Conservation (phyloP, 345 rosid genomes). For the Pistacia atlantica region DNA sequence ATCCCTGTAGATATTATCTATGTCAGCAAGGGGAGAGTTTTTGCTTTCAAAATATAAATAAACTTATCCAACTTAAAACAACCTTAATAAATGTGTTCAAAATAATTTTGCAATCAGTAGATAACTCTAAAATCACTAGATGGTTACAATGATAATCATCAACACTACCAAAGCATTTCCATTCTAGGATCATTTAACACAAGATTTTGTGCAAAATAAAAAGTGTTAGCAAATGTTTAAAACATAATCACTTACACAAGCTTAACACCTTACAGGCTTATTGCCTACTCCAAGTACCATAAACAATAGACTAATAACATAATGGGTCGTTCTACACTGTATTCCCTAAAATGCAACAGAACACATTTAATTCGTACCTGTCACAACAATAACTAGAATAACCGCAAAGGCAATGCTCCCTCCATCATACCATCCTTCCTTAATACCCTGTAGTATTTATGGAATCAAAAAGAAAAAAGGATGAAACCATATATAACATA, state of each 20-base stretch:
- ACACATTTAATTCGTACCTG: slow-evolving; percentile 52
- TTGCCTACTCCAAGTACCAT: background rate
- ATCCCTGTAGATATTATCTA: too few relatives aligned
- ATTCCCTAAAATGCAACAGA: background rate
- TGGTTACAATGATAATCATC: background rate
- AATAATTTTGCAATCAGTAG: background rate
- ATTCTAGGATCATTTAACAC: background rate
- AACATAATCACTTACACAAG: slow-evolving; percentile 6
- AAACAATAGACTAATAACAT: background rate
- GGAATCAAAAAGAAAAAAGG: slow-evolving; percentile 9
- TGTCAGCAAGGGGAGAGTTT: too few relatives aligned
- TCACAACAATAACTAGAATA: slow-evolving; percentile 85
- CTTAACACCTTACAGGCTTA: background rate
- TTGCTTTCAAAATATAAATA: too few relatives aligned
- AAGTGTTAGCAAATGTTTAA: background rate
- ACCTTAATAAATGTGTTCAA: background rate
- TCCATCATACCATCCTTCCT: slow-evolving; percentile 98
- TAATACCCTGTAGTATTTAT: slow-evolving; percentile 54
- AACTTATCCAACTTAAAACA: background rate
- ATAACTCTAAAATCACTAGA: background rate
- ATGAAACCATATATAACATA: background rate
- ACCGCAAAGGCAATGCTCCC: slow-evolving; percentile 97
- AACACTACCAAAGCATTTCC: background rate
- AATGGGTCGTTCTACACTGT: background rate
- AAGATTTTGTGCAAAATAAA: background rate